Evolutionary conservation across 495 filamentous ascomycete genomes (phyloP), one percentile per base, ranked within the genome.

Genomic region (Hamigera avellanea): DNA sequence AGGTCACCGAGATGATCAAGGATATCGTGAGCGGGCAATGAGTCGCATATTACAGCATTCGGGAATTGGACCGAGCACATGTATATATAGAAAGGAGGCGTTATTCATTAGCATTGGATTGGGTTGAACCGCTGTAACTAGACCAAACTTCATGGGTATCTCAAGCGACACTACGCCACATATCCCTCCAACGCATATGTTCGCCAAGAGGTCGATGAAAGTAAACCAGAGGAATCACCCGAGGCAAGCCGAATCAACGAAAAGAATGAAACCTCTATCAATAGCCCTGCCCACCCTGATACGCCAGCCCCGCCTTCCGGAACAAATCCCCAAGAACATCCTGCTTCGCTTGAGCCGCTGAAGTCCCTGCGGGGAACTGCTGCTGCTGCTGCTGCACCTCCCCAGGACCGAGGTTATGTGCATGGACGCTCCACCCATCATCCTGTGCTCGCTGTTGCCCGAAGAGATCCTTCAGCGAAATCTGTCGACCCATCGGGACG

Each of bases 1-100:
- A 80, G 52, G 76, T 79, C 13, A 64, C 56, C 27, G 43, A 25
- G 8, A 86, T 78, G 72, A 57, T 86, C 21, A 49, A 52, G n/a
- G 67, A 75, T 42, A 76, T 82, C 40, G 21, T 23, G 21, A 9
- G 5, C 9, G 21, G 21, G 5, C 9, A 9, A 23, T 23, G 21
- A 23, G 21, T 9, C 4, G 21, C 9, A 5, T 23, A 23, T 23
- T n/a, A n/a, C n/a, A n/a, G n/a, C n/a, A n/a, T n/a, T n/a, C n/a
- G n/a, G n/a, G n/a, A n/a, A n/a, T n/a, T n/a, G n/a, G n/a, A n/a
- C n/a, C n/a, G n/a, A n/a, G n/a, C n/a, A n/a, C n/a, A n/a, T n/a
- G n/a, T n/a, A n/a, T n/a, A n/a, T n/a, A n/a, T n/a, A n/a, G n/a
- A n/a, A n/a, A n/a, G n/a, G n/a, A n/a, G n/a, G n/a, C n/a, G n/a